Evolutionary conservation across 179 eudicot species (phyloP).

Genomic region (Pouteria campechiana): DNA sequence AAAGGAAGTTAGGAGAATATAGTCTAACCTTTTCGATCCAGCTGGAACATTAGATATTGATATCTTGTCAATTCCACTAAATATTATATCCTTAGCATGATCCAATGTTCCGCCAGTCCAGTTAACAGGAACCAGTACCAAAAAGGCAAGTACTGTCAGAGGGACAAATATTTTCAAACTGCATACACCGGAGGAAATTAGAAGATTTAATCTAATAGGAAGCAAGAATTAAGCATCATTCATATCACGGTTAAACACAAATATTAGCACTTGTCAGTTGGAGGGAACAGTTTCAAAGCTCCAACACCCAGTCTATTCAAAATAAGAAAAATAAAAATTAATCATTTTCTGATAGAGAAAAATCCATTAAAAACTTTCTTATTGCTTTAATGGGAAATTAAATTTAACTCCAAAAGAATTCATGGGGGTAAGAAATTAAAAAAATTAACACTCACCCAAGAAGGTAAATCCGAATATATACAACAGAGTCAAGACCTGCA

Average conservation of each 20-base stretch:
- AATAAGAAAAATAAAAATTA: too few relatives aligned
- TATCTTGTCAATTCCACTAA: constrained; percentile 70
- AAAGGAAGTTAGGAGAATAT: neutral
- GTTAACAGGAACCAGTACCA: constrained; percentile 76
- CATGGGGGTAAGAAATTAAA: too few relatives aligned
- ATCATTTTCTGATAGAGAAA: too few relatives aligned
- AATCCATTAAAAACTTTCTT: too few relatives aligned
- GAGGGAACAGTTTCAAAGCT: too few relatives aligned
- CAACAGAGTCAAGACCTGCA: constrained; percentile 96
- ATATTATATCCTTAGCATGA: constrained; percentile 36
- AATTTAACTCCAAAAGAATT: too few relatives aligned
- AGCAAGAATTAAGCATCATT: neutral
- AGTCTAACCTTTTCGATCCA: constrained; percentile 71
- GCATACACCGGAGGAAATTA: constrained; percentile 16
- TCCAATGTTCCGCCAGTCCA: constrained; percentile 58
- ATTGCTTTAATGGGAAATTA: too few relatives aligned
- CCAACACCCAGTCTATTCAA: too few relatives aligned
- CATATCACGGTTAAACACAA: neutral
- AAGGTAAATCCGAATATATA: constrained; percentile 76
- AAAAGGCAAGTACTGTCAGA: constrained; percentile 56
- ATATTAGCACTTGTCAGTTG: too few relatives aligned
- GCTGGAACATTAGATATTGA: constrained; percentile 77
- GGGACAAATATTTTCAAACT: constrained; percentile 96
- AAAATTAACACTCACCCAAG: constrained; percentile 71
- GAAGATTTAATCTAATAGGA: neutral